Conservation (phyloP, 192 early-diverging fungal species). For the Mortierella claussenii region DNA sequence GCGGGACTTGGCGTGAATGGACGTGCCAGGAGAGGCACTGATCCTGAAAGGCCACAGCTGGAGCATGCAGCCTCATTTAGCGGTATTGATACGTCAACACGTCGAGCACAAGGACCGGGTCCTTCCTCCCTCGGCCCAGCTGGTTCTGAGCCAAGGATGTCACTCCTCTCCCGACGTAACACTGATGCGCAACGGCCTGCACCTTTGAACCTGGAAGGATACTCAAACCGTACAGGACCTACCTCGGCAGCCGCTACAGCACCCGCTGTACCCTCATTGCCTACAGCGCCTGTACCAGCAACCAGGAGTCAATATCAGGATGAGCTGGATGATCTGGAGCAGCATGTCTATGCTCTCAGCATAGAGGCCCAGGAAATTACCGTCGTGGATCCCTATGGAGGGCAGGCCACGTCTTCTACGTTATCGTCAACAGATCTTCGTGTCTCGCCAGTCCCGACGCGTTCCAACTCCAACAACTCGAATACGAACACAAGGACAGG, state of each 20-base stretch:
- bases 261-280: neutral
- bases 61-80: constrained; percentile 42
- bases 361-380: constrained; percentile 38
- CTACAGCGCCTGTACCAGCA: neutral
- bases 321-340: constrained; percentile 40
- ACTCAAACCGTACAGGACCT: constrained; percentile 20
- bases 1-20: constrained; percentile 6
- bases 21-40: constrained; percentile 42
- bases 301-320: constrained; percentile 31
- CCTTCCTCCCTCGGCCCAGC: constrained; percentile 25
- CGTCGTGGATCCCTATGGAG: neutral
- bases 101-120: constrained; percentile 15
- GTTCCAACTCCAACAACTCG: constrained; percentile 26
- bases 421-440: constrained; percentile 17
- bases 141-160: constrained; percentile 30
- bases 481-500: constrained; percentile 2
- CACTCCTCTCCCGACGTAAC: constrained; percentile 41
- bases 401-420: neutral
- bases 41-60: constrained; percentile 32
- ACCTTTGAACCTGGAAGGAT: constrained; percentile 23
- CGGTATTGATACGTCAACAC: constrained; percentile 3
- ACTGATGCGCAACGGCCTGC: constrained; percentile 37
- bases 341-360: constrained; percentile 41
- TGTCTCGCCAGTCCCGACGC: constrained; percentile 20
- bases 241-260: constrained; percentile 10